Conservation (phyloP, 1,139 yeast species). For the Yamadazyma conglobata region DNA sequence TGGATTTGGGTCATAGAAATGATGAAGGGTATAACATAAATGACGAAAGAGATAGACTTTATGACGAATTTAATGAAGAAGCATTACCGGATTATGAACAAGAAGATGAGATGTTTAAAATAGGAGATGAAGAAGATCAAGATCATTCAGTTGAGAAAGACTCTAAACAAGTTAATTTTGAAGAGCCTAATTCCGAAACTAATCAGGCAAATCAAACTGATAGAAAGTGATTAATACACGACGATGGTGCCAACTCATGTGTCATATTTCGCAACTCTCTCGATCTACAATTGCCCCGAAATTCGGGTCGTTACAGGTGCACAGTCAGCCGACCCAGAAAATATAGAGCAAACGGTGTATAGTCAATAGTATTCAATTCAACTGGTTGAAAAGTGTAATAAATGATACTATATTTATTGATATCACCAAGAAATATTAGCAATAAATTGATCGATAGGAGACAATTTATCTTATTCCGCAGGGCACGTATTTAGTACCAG, state of each 20-base stretch:
- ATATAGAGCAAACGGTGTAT: too few species aligned
- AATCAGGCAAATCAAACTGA: too few species aligned
- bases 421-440: too few species aligned
- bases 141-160: constrained; percentile 3
- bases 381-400: too few species aligned
- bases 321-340: too few species aligned
- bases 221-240: too few species aligned
- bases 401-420: too few species aligned
- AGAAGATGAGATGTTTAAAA: constrained; percentile 41
- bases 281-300: constrained; percentile 10
- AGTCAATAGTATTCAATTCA: too few species aligned
- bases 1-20: constrained; percentile 26
- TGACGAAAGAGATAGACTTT: constrained; percentile 38
- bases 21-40: constrained; percentile 14
- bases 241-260: not conserved
- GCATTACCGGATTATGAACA: constrained; percentile 38
- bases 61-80: constrained; percentile 39
- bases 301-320: too few species aligned
- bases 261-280: constrained; percentile 1
- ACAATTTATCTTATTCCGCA: too few species aligned
- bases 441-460: too few species aligned
- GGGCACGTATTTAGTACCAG: too few species aligned
- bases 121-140: constrained; percentile 39
- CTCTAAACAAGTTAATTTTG: constrained; percentile 8
- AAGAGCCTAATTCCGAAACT: constrained; percentile 7